A percentile compares a stretch with the other conserved stretches of the same genome.
Evolutionary conservation across 768 basidiomycete genomes (phyloP).

Genomic region (Pleurotus giganteus): DNA sequence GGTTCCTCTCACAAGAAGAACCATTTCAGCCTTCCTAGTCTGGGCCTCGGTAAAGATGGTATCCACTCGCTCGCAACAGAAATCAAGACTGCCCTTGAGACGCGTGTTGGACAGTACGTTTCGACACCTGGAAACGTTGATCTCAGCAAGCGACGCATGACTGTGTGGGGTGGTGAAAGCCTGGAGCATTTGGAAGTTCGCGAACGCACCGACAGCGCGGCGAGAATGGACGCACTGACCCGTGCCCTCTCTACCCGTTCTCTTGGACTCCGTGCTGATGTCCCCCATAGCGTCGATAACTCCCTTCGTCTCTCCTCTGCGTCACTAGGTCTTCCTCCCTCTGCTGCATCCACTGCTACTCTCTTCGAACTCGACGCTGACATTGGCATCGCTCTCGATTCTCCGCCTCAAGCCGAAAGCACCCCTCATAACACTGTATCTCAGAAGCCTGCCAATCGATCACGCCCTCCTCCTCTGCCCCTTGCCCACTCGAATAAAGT

Average conservation of each 20-base stretch:
- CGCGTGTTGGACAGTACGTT: conserved; percentile 36
- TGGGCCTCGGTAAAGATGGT: conserved; percentile 61
- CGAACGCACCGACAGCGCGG: conserved; percentile 11
- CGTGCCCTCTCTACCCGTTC: conserved; percentile 43
- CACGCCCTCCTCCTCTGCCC: conserved; percentile 34
- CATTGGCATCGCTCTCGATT: conserved; percentile 26
- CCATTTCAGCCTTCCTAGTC: conserved; percentile 67
- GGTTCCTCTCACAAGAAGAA: conserved; percentile 55
- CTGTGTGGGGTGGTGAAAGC: conserved; percentile 43
- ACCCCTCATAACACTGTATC: conserved; percentile 55
- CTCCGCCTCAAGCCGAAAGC: conserved; percentile 57
- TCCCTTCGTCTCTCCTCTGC: conserved; percentile 48
- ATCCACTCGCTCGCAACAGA: conserved; percentile 51
- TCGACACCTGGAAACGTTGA: conserved; percentile 40
- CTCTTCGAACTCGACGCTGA: conserved; percentile 53
- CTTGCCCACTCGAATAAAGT: conserved; percentile 22
- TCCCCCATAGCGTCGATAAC: conserved; percentile 46
- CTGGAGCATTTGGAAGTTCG: conserved; percentile 37
- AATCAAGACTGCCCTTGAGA: conserved; percentile 48
- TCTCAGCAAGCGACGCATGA: conserved; percentile 39
- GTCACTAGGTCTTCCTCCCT: conserved; percentile 39
- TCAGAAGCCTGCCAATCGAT: conserved; percentile 29
- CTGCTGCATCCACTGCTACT: conserved; percentile 60
- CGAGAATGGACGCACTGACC: conserved; percentile 18
- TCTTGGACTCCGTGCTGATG: conserved; percentile 47